Evolutionary conservation across 805 yeast species (phyloP).

Genomic region (Saturnispora halmiae): DNA sequence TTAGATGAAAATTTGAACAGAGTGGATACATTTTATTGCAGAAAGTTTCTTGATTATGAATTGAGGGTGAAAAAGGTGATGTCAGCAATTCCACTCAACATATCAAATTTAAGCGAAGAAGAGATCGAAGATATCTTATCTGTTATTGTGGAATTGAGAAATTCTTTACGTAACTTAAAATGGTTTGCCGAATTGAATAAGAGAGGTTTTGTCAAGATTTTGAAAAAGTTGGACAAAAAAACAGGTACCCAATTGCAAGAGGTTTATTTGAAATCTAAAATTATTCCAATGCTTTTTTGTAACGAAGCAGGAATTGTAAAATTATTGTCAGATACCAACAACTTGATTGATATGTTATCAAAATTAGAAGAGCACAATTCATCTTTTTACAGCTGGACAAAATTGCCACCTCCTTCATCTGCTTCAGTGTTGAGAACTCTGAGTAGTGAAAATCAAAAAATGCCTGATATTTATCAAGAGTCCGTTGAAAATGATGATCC

Average conservation of each 20-base stretch:
- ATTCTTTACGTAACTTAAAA: slow-evolving; percentile 70
- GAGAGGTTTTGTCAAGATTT: slow-evolving; percentile 79
- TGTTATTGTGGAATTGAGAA: slow-evolving; percentile 66
- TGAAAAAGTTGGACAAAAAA: slow-evolving; percentile 87
- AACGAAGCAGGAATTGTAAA: slow-evolving; percentile 53
- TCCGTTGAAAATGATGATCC: slow-evolving; percentile 25
- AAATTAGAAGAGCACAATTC: slow-evolving; percentile 11
- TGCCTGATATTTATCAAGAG: slow-evolving; percentile 14
- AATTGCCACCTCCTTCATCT: slow-evolving; percentile 22
- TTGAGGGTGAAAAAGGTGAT: slow-evolving; percentile 50
- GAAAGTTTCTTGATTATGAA: slow-evolving; percentile 64
- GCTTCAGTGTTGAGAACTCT: slow-evolving; percentile 12
- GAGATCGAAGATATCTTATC: slow-evolving; percentile 57
- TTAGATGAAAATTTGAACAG: slow-evolving; percentile 74
- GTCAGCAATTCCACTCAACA: slow-evolving; percentile 26
- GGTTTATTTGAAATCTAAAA: slow-evolving; percentile 54
- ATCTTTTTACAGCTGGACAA: not conserved
- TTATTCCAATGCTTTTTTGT: slow-evolving; percentile 69
- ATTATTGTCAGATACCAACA: slow-evolving; percentile 44
- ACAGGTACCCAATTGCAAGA: slow-evolving; percentile 50
- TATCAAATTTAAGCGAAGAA: slow-evolving; percentile 30
- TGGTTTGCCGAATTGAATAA: slow-evolving; percentile 93
- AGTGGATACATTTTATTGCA: slow-evolving; percentile 71
- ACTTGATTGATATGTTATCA: slow-evolving; percentile 41
- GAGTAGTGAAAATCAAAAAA: slow-evolving; percentile 1